A percentile compares a stretch with the other conserved stretches of the same genome.
Conservation (phyloP, 176 grass and related monocot genomes). For the Oryza glaberrima region DNA sequence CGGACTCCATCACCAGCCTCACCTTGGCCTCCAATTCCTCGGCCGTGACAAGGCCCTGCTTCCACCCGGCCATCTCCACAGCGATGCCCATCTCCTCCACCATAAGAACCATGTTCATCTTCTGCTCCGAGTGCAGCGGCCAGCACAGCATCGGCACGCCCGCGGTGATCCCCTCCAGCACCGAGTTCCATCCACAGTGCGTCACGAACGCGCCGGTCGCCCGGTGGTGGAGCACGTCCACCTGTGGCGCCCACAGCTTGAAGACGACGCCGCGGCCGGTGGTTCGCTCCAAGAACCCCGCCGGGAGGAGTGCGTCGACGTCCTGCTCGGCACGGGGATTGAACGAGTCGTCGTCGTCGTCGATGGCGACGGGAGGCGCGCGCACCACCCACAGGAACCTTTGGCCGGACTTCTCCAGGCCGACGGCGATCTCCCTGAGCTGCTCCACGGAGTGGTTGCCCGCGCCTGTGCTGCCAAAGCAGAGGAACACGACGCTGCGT, state of each 20-base stretch:
- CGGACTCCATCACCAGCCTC: conserved; percentile 13
- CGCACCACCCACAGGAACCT: conserved; percentile 47
- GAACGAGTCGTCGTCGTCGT: neutral
- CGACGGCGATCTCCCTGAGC: conserved; percentile 40
- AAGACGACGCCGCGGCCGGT: too few relatives aligned
- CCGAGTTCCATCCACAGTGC: too few relatives aligned
- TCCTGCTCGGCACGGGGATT: conserved; percentile 19
- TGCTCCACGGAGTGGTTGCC: conserved; percentile 23
- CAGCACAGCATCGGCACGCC: conserved; percentile 34
- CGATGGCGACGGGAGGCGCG: too few relatives aligned
- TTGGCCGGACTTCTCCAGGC: conserved; percentile 47
- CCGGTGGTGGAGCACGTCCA: too few relatives aligned
- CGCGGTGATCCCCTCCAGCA: too few relatives aligned
- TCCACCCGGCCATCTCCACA: conserved; percentile 31
- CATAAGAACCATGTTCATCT: too few relatives aligned
- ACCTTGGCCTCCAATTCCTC: conserved; percentile 33
- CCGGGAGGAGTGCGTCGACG: conserved; percentile 20
- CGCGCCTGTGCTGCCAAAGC: conserved; percentile 38
- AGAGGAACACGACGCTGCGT: conserved; percentile 47
- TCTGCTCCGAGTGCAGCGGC: neutral
- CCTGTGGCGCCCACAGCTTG: too few relatives aligned
- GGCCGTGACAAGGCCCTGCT: neutral
- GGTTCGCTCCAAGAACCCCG: conserved; percentile 40
- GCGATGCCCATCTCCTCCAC: conserved; percentile 42
- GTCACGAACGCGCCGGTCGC: too few relatives aligned